Conservation (phyloP, 2,329 filamentous ascomycete genomes). For the Aspergillus tubingensis region DNA sequence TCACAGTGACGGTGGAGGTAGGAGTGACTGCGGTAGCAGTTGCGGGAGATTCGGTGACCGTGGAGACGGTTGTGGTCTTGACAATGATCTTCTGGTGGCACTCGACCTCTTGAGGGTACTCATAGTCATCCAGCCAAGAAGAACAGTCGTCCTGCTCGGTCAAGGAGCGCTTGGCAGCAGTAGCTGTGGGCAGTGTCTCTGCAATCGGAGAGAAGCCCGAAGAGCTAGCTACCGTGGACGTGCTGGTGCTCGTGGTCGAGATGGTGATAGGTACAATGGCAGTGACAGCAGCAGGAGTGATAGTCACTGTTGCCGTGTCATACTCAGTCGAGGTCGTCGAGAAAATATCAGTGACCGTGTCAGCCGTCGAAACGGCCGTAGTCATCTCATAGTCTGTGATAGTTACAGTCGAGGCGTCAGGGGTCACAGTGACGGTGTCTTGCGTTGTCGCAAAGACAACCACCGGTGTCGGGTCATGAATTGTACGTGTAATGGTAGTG, state of each 20-base stretch:
- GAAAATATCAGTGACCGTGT: not conserved
- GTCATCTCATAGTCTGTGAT: not conserved
- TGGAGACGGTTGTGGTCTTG: slow-evolving; percentile 1
- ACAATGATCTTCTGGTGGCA: slow-evolving; percentile 5
- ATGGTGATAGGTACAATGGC: not conserved
- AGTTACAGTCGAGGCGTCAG: not conserved
- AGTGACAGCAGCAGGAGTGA: not conserved
- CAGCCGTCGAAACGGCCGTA: not conserved
- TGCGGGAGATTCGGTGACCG: not conserved
- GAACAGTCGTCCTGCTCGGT: not conserved
- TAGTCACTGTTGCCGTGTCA: not conserved
- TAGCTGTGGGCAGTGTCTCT: not conserved
- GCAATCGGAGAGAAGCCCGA: not conserved
- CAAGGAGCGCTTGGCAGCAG: not conserved
- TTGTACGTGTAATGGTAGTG: not conserved
- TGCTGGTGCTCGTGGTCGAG: not conserved
- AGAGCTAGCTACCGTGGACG: not conserved
- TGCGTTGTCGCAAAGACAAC: not conserved
- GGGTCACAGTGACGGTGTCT: not conserved
- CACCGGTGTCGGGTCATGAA: not conserved
- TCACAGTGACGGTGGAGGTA: not conserved
- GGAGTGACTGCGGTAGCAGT: not conserved
- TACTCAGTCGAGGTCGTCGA: not conserved
- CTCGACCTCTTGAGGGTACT: not conserved
- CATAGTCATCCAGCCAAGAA: not conserved